Evolutionary conservation across 1,284 basidiomycete species (phyloP).

Genomic region (Termitomyces sp.): DNA sequence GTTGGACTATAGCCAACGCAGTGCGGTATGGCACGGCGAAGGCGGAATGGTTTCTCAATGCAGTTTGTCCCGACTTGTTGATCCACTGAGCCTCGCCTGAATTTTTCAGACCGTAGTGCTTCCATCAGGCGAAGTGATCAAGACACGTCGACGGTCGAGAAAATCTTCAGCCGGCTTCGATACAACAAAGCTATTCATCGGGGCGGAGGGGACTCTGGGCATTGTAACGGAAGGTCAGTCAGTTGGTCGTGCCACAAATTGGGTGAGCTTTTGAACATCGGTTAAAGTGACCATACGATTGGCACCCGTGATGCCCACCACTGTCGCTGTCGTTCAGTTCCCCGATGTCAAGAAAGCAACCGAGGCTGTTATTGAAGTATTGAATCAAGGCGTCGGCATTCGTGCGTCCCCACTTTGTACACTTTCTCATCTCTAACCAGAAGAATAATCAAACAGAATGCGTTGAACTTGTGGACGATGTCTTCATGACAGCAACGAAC

Average conservation of each 20-base stretch:
- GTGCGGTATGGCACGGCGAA: constrained; percentile 86
- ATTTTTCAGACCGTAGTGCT: constrained; percentile 74
- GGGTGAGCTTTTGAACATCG: not conserved
- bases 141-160: constrained; percentile 79
- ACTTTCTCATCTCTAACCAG: constrained; percentile 1
- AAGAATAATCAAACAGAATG: constrained; percentile 44
- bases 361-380: constrained; percentile 69
- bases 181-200: constrained; percentile 87
- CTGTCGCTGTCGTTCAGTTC: constrained; percentile 66
- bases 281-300: constrained; percentile 69
- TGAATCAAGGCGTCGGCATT: constrained; percentile 70
- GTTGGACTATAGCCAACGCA: constrained; percentile 62
- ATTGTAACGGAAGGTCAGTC: constrained; percentile 81
- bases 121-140: constrained; percentile 89
- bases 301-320: constrained; percentile 76
- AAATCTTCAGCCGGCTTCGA: constrained; percentile 94
- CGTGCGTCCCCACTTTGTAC: constrained; percentile 38
- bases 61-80: constrained; percentile 38
- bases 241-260: not conserved
- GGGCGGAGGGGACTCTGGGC: constrained; percentile 91
- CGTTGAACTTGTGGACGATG: constrained; percentile 72
- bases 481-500: constrained; percentile 71
- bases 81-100: not conserved
- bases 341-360: constrained; percentile 63
- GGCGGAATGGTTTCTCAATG: constrained; percentile 81